These are phyloP conservation scores for Ganoderma lingzhi DNA, from an alignment of 1,284 basidiomycete species.

Conservation along the genomic window DNA sequence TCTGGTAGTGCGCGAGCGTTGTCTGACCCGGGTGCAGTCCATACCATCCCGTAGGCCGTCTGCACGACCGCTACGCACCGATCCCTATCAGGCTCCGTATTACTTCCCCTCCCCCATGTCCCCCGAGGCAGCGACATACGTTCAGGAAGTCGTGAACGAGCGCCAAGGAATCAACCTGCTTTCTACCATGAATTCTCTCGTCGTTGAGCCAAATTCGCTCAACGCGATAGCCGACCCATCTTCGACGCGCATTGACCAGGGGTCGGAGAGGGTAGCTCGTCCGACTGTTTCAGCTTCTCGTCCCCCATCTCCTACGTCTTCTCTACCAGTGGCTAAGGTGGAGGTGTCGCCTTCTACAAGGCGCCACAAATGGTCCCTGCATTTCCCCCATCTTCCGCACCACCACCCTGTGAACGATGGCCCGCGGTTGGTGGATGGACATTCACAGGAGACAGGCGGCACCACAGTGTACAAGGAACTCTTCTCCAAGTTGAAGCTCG, in stretches of 20 bases:
- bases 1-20: conserved; percentile 26
- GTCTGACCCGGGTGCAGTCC: conserved; percentile 26
- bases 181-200: background rate
- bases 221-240: background rate
- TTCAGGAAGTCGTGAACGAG: conserved; percentile 39
- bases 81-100: conserved; percentile 69
- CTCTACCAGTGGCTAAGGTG: background rate
- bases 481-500: conserved; percentile 15
- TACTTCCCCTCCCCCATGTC: conserved; percentile 60
- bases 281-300: background rate
- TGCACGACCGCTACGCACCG: conserved; percentile 50
- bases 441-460: background rate
- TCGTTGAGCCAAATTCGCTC: background rate
- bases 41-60: conserved; percentile 22
- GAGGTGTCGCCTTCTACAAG: background rate
- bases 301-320: background rate
- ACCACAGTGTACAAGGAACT: conserved; percentile 7
- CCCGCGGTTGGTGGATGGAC: conserved; percentile 8
- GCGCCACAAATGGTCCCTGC: conserved; percentile 28
- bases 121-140: conserved; percentile 45
- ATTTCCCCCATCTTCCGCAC: conserved; percentile 19
- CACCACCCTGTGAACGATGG: conserved; percentile 8
- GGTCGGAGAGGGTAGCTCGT: too few species aligned
- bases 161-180: conserved; percentile 21
- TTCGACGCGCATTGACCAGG: background rate